Conservation (phyloP, 768 basidiomycete genomes). For the Lyophyllum semitale region DNA sequence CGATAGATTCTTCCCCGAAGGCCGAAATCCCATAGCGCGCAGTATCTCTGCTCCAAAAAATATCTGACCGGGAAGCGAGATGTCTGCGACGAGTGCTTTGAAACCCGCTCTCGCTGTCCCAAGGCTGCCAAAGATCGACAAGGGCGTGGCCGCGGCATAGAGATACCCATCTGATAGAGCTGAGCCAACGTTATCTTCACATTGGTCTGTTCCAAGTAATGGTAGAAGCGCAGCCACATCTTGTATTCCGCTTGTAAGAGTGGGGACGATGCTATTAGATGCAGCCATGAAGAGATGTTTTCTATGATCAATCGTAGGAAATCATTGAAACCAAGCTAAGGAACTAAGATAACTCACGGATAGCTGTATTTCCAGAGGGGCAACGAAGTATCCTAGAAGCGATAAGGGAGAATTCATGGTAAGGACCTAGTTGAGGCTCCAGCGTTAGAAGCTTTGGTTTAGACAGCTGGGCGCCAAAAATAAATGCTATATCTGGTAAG, state of each 20-base stretch:
- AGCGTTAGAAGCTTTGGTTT: too few relatives aligned
- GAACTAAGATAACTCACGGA: too few relatives aligned
- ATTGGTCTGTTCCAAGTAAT: constrained; percentile 24
- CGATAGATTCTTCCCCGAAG: constrained; percentile 10
- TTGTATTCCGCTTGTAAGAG: constrained; percentile 18
- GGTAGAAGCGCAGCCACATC: constrained; percentile 26
- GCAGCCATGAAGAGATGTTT: too few relatives aligned
- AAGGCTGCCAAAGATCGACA: constrained; percentile 26
- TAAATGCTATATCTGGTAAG: too few relatives aligned
- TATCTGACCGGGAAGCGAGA: constrained; percentile 2
- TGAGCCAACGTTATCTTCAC: constrained; percentile 20
- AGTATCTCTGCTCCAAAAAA: constrained; percentile 12
- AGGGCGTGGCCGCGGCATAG: constrained; percentile 23
- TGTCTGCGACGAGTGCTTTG: constrained; percentile 13
- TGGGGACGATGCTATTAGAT: not conserved
- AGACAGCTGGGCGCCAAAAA: too few relatives aligned
- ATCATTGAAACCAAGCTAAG: too few relatives aligned
- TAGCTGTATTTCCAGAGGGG: too few relatives aligned
- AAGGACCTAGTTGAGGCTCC: too few relatives aligned
- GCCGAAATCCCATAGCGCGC: constrained; percentile 10
- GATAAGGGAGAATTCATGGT: too few relatives aligned
- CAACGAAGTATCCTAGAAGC: too few relatives aligned
- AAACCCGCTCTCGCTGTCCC: constrained; percentile 20
- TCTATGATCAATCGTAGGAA: too few relatives aligned
- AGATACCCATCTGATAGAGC: constrained; percentile 20